phyloP scores from a whole-genome alignment of 2,329 filamentous ascomycete genomes.

The Fusarium sublunatum region DNA sequence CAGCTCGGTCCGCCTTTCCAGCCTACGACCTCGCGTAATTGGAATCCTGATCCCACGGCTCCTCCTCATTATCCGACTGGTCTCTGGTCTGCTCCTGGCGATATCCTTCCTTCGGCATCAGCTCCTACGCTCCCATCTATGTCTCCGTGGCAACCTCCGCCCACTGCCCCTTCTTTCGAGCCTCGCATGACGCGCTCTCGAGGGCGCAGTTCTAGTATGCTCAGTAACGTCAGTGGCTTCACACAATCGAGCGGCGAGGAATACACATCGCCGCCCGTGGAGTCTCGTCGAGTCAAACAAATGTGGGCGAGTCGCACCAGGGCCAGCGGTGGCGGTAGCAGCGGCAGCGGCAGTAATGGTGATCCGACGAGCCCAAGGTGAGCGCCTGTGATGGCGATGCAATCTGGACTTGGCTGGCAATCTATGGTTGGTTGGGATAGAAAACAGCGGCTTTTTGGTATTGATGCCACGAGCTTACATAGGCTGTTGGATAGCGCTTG shows the following conservation, averaged over 20 bases:
- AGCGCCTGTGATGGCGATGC: conserved; percentile 10
- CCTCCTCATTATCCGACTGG: conserved; percentile 51
- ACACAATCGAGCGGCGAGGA: conserved; percentile 70
- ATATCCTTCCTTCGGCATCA: conserved; percentile 49
- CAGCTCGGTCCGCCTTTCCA: conserved; percentile 45
- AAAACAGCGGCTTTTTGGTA: conserved; percentile 30
- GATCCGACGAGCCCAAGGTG: conserved; percentile 63
- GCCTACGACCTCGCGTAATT: conserved; percentile 40
- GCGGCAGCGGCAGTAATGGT: conserved; percentile 61
- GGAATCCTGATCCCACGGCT: conserved; percentile 52
- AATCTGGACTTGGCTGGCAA: not conserved
- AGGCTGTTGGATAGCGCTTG: conserved; percentile 45
- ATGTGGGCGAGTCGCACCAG: conserved; percentile 45
- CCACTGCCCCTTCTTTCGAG: conserved; percentile 53
- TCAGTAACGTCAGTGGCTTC: conserved; percentile 74
- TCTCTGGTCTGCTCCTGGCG: conserved; percentile 53
- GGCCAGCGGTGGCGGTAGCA: conserved; percentile 55
- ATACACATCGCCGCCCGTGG: conserved; percentile 43
- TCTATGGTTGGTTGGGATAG: conserved; percentile 4
- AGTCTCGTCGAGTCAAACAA: conserved; percentile 33
- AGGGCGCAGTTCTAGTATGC: conserved; percentile 73
- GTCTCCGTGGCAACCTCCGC: conserved; percentile 52
- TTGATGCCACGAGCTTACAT: conserved; percentile 20
- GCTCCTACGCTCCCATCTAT: conserved; percentile 49
- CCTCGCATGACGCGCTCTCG: conserved; percentile 57